A percentile compares a stretch with the other conserved stretches of the same genome.
These are phyloP conservation scores for Glutinoglossum americanum DNA, from an alignment of 495 filamentous ascomycete species.

Conservation along the genomic window DNA sequence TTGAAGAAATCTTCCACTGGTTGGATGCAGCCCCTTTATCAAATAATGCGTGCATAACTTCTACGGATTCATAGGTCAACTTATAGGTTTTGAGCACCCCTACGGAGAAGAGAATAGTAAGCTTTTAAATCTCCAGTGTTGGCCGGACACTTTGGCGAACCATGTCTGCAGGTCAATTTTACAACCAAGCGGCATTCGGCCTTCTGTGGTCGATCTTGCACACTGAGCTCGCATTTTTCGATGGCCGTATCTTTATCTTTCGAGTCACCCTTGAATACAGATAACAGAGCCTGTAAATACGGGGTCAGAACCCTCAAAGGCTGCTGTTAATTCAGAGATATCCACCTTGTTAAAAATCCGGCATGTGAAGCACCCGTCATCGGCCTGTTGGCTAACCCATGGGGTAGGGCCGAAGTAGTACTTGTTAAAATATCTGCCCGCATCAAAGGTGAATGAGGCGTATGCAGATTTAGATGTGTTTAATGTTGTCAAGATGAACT, in stretches of 20 bases:
- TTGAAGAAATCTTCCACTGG: slow-evolving; percentile 56
- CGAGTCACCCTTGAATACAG: slow-evolving; percentile 48
- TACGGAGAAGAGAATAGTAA: slow-evolving; percentile 9
- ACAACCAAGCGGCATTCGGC: slow-evolving; percentile 62
- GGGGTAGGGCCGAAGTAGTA: slow-evolving; percentile 38
- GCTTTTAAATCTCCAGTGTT: not conserved
- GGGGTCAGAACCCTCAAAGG: not conserved
- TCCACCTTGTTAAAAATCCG: slow-evolving; percentile 47
- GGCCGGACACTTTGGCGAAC: slow-evolving; percentile 16
- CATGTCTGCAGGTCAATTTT: slow-evolving; percentile 69
- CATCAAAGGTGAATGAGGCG: slow-evolving; percentile 54
- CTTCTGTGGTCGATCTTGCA: slow-evolving; percentile 51
- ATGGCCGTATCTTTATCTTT: slow-evolving; percentile 57
- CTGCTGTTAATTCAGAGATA: not conserved
- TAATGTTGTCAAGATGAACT: slow-evolving; percentile 66
- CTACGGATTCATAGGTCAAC: slow-evolving; percentile 66
- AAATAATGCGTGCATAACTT: slow-evolving; percentile 74
- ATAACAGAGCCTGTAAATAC: slow-evolving; percentile 38
- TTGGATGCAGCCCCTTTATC: slow-evolving; percentile 46
- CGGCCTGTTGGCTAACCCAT: not conserved
- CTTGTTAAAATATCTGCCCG: slow-evolving; percentile 55
- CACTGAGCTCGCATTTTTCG: slow-evolving; percentile 66
- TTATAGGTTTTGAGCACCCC: slow-evolving; percentile 84
- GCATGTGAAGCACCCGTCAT: slow-evolving; percentile 43
- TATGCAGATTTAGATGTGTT: slow-evolving; percentile 92